phyloP scores from a whole-genome alignment of 768 basidiomycete species.

The Rhodotorula paludigena region DNA sequence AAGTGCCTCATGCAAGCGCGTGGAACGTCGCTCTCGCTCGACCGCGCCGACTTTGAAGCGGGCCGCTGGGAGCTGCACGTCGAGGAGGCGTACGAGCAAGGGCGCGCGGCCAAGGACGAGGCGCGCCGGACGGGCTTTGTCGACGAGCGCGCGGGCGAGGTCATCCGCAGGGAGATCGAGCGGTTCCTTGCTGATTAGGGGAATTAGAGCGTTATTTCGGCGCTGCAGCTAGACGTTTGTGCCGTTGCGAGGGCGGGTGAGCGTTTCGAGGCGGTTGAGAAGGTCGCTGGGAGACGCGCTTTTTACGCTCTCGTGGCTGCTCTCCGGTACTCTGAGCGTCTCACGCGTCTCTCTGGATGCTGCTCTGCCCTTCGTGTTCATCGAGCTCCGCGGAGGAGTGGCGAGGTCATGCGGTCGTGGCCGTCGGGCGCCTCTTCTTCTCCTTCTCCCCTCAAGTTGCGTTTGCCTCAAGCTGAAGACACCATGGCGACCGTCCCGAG shows the following conservation, averaged over 20 bases:
- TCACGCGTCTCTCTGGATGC: too few species aligned
- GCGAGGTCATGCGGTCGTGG: not conserved
- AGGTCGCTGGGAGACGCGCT: too few species aligned
- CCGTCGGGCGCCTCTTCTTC: too few species aligned
- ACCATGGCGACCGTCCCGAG: not conserved
- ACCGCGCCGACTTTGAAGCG: constrained; percentile 51
- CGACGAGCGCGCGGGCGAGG: constrained; percentile 34
- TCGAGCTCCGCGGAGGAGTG: too few species aligned
- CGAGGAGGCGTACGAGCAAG: constrained; percentile 56
- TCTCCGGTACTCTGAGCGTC: too few species aligned
- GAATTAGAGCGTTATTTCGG: too few species aligned
- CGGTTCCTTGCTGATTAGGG: constrained; percentile 24
- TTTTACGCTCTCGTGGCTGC: too few species aligned
- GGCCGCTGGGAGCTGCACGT: constrained; percentile 32
- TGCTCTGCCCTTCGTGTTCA: too few species aligned
- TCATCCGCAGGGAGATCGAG: constrained; percentile 41
- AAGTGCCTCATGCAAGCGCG: constrained; percentile 60
- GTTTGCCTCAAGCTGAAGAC: not conserved
- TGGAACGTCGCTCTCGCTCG: constrained; percentile 66
- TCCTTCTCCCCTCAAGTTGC: too few species aligned
- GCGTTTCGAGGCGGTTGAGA: too few species aligned
- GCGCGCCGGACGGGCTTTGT: constrained; percentile 48
- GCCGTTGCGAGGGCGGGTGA: too few species aligned
- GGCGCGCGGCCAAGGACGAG: constrained; percentile 46
- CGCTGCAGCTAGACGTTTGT: not conserved